Evolutionary conservation across 2,329 filamentous ascomycete species (phyloP).

Genomic region (Penicillium sp.): DNA sequence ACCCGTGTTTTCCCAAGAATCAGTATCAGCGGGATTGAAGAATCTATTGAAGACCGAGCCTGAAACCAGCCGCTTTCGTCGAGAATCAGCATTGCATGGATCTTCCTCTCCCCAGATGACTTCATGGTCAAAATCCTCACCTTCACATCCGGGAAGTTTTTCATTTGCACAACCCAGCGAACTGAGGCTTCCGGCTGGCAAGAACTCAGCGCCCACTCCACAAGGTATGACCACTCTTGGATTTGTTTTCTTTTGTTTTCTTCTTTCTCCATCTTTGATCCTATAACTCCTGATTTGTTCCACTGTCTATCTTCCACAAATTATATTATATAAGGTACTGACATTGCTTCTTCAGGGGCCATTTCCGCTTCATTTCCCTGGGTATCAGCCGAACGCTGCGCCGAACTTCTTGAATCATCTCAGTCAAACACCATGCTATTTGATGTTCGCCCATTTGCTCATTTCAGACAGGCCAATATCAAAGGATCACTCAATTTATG

Average conservation of each 20-base stretch:
- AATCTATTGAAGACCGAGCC: conserved; percentile 58
- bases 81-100: conserved; percentile 22
- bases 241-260: background rate
- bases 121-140: conserved; percentile 4
- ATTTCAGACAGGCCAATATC: conserved; percentile 74
- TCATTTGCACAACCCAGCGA: background rate
- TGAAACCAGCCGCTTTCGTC: conserved; percentile 19
- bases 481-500: conserved; percentile 84
- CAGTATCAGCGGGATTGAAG: conserved; percentile 78
- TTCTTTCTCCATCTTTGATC: background rate
- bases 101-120: conserved; percentile 14
- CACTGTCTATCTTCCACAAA: background rate
- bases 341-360: conserved; percentile 1
- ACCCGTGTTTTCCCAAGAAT: conserved; percentile 55
- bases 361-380: conserved; percentile 30
- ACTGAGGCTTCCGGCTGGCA: background rate
- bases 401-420: conserved; percentile 55
- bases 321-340: conserved; percentile 2
- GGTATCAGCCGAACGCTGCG: conserved; percentile 56
- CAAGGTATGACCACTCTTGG: conserved; percentile 6
- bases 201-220: conserved; percentile 3
- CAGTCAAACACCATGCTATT: conserved; percentile 66
- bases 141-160: conserved; percentile 1
- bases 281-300: background rate
- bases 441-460: conserved; percentile 83